Percentiles rank a stretch among this genome's conserved stretches.
These are phyloP conservation scores for Sugiyamaella smithiae DNA, from an alignment of 805 yeast genomes.

Conservation along the genomic window DNA sequence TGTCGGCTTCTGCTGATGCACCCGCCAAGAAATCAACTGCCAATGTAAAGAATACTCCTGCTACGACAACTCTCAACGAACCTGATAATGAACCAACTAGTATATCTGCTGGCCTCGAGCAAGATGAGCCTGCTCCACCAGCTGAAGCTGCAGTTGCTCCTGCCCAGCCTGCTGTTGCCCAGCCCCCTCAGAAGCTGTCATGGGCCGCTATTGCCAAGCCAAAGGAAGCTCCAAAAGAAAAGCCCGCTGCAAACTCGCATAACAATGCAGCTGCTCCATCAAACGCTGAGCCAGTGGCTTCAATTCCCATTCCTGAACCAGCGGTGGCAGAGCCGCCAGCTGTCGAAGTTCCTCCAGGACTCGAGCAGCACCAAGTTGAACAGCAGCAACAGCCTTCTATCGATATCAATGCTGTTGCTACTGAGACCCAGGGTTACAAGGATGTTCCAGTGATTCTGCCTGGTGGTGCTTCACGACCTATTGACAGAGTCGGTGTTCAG, in stretches of 20 bases:
- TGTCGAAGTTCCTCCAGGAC: slow-evolving; percentile 19
- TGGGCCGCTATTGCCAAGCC: slow-evolving; percentile 65
- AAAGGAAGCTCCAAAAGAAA: slow-evolving; percentile 5
- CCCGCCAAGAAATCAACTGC: slow-evolving; percentile 20
- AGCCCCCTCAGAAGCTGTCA: slow-evolving; percentile 39
- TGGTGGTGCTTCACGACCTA: slow-evolving; percentile 40
- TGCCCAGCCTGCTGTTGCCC: slow-evolving; percentile 9
- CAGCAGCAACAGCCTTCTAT: slow-evolving; percentile 15
- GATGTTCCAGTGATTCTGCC: slow-evolving; percentile 54
- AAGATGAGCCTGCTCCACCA: not conserved
- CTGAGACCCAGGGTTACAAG: slow-evolving; percentile 34
- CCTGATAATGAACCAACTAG: slow-evolving; percentile 15
- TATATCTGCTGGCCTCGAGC: slow-evolving; percentile 15
- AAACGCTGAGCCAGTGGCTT: slow-evolving; percentile 11
- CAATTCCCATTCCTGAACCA: slow-evolving; percentile 9
- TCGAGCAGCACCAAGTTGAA: slow-evolving; percentile 12
- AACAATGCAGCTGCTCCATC: slow-evolving; percentile 17
- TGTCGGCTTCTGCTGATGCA: slow-evolving; percentile 17
- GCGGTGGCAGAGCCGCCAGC: slow-evolving; percentile 12
- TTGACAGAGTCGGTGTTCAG: slow-evolving; percentile 54
- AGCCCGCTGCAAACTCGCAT: slow-evolving; percentile 5
- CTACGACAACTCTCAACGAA: slow-evolving; percentile 16
- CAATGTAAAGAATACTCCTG: slow-evolving; percentile 19
- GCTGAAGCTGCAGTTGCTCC: slow-evolving; percentile 19
- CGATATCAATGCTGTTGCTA: slow-evolving; percentile 26